A percentile compares a stretch with the other conserved stretches of the same genome.
Evolutionary conservation across 768 basidiomycete species (phyloP).

Genomic region (Agaricus blazei): DNA sequence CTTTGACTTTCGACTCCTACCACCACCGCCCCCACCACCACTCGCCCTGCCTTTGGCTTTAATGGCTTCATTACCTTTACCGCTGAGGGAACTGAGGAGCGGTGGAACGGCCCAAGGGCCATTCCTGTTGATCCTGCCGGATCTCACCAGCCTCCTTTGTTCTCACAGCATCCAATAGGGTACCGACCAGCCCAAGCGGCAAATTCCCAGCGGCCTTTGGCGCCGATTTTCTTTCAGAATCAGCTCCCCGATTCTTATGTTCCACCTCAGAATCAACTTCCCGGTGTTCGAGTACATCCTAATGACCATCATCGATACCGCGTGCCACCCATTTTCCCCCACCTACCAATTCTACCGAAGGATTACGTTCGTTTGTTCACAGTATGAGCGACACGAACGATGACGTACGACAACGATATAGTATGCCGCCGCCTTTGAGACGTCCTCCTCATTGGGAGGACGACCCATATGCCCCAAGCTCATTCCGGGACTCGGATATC

Average conservation of each 20-base stretch:
- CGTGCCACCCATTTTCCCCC: not conserved
- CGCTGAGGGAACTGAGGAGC: not conserved
- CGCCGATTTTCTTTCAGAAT: not conserved
- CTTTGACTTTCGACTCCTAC: not conserved
- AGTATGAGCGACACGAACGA: not conserved
- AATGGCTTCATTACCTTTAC: not conserved
- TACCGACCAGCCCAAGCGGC: not conserved
- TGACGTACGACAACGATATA: not conserved
- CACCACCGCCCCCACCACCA: not conserved
- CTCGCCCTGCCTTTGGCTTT: not conserved
- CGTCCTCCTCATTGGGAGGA: conserved; percentile 6
- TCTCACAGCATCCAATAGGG: not conserved
- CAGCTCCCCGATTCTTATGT: not conserved
- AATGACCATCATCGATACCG: not conserved
- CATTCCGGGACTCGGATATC: not conserved
- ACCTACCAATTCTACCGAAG: not conserved
- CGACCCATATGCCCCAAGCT: not conserved
- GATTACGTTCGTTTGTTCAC: not conserved
- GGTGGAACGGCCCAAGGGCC: not conserved
- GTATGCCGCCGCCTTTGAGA: not conserved
- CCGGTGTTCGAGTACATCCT: not conserved
- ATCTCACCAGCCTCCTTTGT: not conserved
- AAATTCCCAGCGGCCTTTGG: not conserved
- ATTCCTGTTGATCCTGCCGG: not conserved
- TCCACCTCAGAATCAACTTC: not conserved